These are phyloP conservation scores for Tricholoma bakamatsutake DNA, from an alignment of 768 basidiomycete genomes.

Conservation along the genomic window DNA sequence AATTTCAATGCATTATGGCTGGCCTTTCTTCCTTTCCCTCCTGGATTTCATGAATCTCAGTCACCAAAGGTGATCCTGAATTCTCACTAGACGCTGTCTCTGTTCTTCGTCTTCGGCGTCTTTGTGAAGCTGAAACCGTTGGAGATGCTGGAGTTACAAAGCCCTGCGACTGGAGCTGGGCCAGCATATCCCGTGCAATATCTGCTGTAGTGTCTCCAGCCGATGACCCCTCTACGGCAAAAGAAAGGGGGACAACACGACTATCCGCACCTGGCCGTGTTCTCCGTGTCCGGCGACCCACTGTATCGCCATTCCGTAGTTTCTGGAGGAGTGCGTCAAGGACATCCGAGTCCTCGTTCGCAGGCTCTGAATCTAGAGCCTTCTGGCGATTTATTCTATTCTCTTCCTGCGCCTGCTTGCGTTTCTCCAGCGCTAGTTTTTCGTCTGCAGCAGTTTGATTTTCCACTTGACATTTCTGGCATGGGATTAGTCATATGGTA, in stretches of 20 bases:
- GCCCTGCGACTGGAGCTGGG: conserved; percentile 64
- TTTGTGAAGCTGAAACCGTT: conserved; percentile 31
- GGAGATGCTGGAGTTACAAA: conserved; percentile 51
- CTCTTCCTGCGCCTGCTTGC: conserved; percentile 63
- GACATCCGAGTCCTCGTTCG: conserved; percentile 51
- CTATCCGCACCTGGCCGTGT: conserved; percentile 35
- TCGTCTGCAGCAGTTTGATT: conserved; percentile 76
- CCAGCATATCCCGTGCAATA: conserved; percentile 71
- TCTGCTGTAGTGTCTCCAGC: conserved; percentile 33
- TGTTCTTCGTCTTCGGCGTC: conserved; percentile 32
- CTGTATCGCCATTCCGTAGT: conserved; percentile 62
- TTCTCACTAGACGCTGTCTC: conserved; percentile 23
- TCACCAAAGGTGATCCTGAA: conserved; percentile 26
- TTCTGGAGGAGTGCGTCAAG: conserved; percentile 70
- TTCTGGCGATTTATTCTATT: conserved; percentile 51
- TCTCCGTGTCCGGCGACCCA: conserved; percentile 51
- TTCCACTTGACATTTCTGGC: conserved; percentile 81
- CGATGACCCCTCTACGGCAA: conserved; percentile 28
- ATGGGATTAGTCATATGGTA: conserved; percentile 5
- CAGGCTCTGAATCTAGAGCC: conserved; percentile 30
- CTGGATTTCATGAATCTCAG: conserved; percentile 25
- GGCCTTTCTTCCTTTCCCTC: conserved; percentile 7
- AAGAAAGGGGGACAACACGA: conserved; percentile 27
- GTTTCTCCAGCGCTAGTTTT: conserved; percentile 57
- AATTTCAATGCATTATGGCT: not conserved